Base-by-base conservation (phyloP, 495 filamentous ascomycete genomes). In the Rhypophila decipiens region DNA sequence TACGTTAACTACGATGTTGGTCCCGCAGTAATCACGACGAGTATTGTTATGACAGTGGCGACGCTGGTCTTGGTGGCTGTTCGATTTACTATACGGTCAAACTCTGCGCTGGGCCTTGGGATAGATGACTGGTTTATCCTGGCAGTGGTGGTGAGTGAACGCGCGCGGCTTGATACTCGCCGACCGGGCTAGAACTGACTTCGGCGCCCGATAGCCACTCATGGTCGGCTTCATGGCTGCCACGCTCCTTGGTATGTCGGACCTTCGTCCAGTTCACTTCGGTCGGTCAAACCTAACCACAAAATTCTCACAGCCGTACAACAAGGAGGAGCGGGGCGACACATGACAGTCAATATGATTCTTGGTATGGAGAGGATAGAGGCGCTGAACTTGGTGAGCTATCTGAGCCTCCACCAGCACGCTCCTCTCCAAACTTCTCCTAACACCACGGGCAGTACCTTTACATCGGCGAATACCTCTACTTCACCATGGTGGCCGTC, bases 401-500 rank as follows among this genome's bases (percentile, higher is more conserved):
- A n/a, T n/a, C 37, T 39, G 37, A 39, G 1, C 37, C 12, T n/a
- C 17, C 17, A 39, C 37, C 37, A 18, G 2, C 37, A 8, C 37
- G 11, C 10, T n/a, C 12, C 31, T n/a, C 9, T n/a, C n/a, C n/a
- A n/a, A n/a, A n/a, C n/a, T n/a, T n/a, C n/a, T n/a, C n/a, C 27
- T 31, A 31, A 31, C 23, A 43, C 20, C 20, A 19, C 24, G 17
- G 8, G 10, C 41, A 44, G 42, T 44, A 44, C 29, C 27, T 44
- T 5, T 44, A 18, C 10, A 15, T 44, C 9, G 21, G 24, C 36
- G 46, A 48, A 22, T 39, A 39, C 46, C 13, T 17, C 23, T 48
- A 40, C 46, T 33, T 33, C 36, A 48, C 46, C 4, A 10, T 42
- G 5, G 8, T 47, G n/a, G 39, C 50, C 31, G 18, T 52, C 4